phyloP scores from a whole-genome alignment of 1,139 yeast genomes.

The Pichia sp. region DNA sequence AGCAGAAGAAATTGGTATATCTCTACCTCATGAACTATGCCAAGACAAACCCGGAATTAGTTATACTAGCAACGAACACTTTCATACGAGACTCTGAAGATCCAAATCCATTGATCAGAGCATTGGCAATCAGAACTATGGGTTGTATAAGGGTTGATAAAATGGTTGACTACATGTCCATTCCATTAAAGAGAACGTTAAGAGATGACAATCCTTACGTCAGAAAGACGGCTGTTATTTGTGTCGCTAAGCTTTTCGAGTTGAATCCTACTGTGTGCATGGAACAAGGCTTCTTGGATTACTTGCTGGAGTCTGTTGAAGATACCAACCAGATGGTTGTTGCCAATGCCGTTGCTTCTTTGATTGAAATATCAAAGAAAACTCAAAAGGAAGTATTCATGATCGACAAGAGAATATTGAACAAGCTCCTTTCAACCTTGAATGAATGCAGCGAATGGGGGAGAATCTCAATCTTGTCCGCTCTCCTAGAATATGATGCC shows the following conservation, averaged over 20 bases:
- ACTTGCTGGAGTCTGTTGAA: conserved; percentile 60
- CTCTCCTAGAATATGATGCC: conserved; percentile 66
- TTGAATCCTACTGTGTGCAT: conserved; percentile 73
- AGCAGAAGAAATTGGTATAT: conserved; percentile 94
- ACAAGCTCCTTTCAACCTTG: conserved; percentile 68
- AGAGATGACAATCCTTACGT: conserved; percentile 96
- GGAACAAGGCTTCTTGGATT: conserved; percentile 79
- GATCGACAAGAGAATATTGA: conserved; percentile 41
- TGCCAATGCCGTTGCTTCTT: conserved; percentile 84
- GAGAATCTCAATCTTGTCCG: conserved; percentile 78
- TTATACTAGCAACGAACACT: conserved; percentile 94
- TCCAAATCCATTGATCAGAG: conserved; percentile 93
- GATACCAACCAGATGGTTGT: conserved; percentile 97
- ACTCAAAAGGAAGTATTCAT: conserved; percentile 34
- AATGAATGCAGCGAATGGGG: conserved; percentile 99
- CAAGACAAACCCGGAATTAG: conserved; percentile 89
- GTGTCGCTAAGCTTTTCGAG: conserved; percentile 94
- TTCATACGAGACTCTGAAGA: conserved; percentile 96
- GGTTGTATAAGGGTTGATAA: conserved; percentile 95
- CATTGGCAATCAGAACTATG: conserved; percentile 97
- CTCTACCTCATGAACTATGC: conserved; percentile 96
- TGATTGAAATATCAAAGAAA: conserved; percentile 60
- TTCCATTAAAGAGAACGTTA: conserved; percentile 78
- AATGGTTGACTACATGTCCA: conserved; percentile 91
- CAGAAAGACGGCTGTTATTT: conserved; percentile 93